phyloP scores from a whole-genome alignment of 2,329 filamentous ascomycete species.

The Fusarium sp. region DNA sequence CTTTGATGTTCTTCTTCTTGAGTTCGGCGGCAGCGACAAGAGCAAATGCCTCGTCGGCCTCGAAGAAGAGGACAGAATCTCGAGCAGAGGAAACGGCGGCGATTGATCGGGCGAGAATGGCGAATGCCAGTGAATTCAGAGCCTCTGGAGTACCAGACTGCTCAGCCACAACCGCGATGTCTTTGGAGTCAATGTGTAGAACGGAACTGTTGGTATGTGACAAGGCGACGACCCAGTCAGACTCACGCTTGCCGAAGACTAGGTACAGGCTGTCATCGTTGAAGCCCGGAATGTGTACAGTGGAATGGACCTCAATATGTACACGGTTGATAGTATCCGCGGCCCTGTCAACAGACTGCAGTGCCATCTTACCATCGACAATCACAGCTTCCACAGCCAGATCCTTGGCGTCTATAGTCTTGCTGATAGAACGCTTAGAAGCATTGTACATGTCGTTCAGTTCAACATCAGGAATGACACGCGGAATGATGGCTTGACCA shows the following conservation, averaged over 20 bases:
- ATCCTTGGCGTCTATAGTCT: neutral
- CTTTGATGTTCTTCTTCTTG: neutral
- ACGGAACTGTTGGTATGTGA: neutral
- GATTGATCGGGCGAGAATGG: neutral
- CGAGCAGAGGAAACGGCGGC: neutral
- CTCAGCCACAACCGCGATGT: neutral
- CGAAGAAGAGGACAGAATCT: neutral
- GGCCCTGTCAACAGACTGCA: neutral
- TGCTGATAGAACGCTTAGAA: neutral
- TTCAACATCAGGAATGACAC: neutral
- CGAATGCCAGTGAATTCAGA: neutral
- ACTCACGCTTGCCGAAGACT: neutral
- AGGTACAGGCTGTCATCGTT: neutral
- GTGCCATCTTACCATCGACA: neutral
- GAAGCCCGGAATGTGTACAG: neutral
- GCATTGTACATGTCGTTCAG: constrained; percentile 5
- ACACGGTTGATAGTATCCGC: neutral
- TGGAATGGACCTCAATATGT: neutral
- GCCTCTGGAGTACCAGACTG: neutral
- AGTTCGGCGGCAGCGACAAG: neutral
- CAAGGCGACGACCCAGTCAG: neutral
- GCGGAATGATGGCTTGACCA: neutral
- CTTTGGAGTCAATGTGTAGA: neutral
- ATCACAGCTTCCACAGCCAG: neutral
- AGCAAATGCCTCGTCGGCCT: neutral